Conservation (phyloP, 2,329 filamentous ascomycete species). For the Talaromyces sp. region DNA sequence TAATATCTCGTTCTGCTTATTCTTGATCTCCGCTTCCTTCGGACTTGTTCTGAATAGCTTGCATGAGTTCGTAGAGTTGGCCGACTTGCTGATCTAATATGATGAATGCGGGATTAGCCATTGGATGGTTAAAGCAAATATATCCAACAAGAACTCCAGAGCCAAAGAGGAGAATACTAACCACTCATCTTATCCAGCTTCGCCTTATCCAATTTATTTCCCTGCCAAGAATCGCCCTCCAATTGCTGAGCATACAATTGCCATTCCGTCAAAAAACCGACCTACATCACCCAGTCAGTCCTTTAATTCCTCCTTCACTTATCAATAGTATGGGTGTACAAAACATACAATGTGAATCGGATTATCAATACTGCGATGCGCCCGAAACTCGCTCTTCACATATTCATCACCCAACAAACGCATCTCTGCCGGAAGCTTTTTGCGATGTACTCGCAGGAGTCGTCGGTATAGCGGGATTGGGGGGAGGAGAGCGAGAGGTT, state of each 20-base stretch:
- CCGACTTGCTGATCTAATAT: slow-evolving; percentile 80
- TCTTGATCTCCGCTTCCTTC: slow-evolving; percentile 18
- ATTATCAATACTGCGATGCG: slow-evolving; percentile 81
- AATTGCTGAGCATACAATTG: slow-evolving; percentile 91
- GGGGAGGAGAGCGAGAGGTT: slow-evolving; percentile 70
- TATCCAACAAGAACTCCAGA: not conserved
- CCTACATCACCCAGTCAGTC: slow-evolving; percentile 53
- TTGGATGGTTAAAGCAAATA: too few relatives aligned
- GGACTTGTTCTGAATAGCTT: slow-evolving; percentile 52
- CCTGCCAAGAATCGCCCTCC: slow-evolving; percentile 82
- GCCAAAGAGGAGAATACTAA: slow-evolving; percentile 49
- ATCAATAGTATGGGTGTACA: not conserved
- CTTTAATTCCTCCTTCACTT: not conserved
- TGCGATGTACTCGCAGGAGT: slow-evolving; percentile 80
- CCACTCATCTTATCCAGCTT: slow-evolving; percentile 95
- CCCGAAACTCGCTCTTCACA: slow-evolving; percentile 86
- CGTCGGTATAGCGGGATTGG: slow-evolving; percentile 88
- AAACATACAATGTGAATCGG: slow-evolving; percentile 80
- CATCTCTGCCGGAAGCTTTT: slow-evolving; percentile 69
- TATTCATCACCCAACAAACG: slow-evolving; percentile 87
- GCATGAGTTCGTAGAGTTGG: slow-evolving; percentile 93
- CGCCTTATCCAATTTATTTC: slow-evolving; percentile 74
- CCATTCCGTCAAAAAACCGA: slow-evolving; percentile 96
- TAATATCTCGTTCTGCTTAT: not conserved
- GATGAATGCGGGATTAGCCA: not conserved